Evolutionary conservation across 306 rosid genomes (phyloP), one percentile per base, ranked within the genome.

Genomic region (Ammopiptanthus mongolicus): DNA sequence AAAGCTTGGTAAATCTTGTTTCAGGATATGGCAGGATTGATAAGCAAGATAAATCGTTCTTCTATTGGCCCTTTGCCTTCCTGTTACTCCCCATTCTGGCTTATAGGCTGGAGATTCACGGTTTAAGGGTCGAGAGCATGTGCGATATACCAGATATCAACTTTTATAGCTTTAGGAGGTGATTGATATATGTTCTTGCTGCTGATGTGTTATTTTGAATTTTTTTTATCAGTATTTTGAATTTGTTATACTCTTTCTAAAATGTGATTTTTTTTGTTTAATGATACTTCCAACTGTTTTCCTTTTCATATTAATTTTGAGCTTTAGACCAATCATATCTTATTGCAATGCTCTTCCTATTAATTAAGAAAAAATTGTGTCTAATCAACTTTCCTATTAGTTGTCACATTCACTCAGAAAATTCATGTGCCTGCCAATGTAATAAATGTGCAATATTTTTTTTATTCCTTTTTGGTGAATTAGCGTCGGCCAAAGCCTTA

Each of bases 11-110:
- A 71, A 65, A 62, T 42, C 63, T 28, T 65, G 51, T 82, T 85
- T 87, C 92, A 95, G 99, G 99, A 95, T 80, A 95, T 95, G 99
- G 98, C 99, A 7, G 99, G 99, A 65, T 84, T 95, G 79, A 92
- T 95, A 81, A 95, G 97, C 93, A 95, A 94, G 92, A 86, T 94
- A 41, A 94, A 94, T 51, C 98, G 98, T 75, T 94, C 98, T 70
- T 91, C 97, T 41, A 90, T 94, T 41, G 98, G 98, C 41, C 97
- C 98, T 64, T 77, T 95, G 84, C 99, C 99, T 71, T 75, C 99
- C 23, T 90, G 96, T 82, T 95, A 95, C 80, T 90, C 99, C 36
- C 96, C 99, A 11, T 87, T 92, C 74, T 83, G n/a, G n/a, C n/a
- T 74, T 78, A 62, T 75, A 92, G 99, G 82, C 82, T 70, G 99